These are phyloP conservation scores for Alnus glutinosa DNA, from an alignment of 306 rosid species.

Conservation along the genomic window DNA sequence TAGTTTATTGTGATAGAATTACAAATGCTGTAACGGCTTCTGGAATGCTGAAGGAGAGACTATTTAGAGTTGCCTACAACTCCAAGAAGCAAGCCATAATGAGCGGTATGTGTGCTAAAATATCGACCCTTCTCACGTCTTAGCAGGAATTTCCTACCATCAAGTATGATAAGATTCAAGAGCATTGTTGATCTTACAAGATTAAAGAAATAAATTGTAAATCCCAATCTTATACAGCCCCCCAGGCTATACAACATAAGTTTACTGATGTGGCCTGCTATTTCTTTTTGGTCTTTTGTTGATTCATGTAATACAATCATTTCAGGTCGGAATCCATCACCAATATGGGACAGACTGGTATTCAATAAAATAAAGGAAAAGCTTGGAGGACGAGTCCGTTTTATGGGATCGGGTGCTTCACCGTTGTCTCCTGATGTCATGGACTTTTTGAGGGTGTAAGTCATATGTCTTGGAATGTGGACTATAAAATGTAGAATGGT, in stretches of 20 bases:
- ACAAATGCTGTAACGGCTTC: conserved; percentile 83
- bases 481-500: conserved; percentile 11
- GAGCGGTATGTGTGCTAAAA: conserved; percentile 50
- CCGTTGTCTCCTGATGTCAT: conserved; percentile 93
- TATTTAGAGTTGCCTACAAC: conserved; percentile 90
- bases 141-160: background rate
- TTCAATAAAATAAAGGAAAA: conserved; percentile 93
- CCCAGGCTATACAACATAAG: background rate
- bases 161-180: background rate
- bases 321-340: conserved; percentile 84
- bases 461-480: conserved; percentile 17
- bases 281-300: background rate
- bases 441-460: conserved; percentile 96
- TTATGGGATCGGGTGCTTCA: conserved; percentile 91
- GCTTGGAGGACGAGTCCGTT: conserved; percentile 95
- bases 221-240: background rate
- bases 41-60: conserved; percentile 79
- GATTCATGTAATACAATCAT: conserved; percentile 1
- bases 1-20: conserved; percentile 47
- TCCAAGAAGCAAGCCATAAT: conserved; percentile 84
- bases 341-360: conserved; percentile 94
- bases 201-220: background rate
- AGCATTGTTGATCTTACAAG: background rate
- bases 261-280: background rate
- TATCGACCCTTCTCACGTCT: background rate